These are phyloP conservation scores for Talaromyces funiculosus DNA, from an alignment of 2,329 filamentous ascomycete genomes.

Conservation along the genomic window DNA sequence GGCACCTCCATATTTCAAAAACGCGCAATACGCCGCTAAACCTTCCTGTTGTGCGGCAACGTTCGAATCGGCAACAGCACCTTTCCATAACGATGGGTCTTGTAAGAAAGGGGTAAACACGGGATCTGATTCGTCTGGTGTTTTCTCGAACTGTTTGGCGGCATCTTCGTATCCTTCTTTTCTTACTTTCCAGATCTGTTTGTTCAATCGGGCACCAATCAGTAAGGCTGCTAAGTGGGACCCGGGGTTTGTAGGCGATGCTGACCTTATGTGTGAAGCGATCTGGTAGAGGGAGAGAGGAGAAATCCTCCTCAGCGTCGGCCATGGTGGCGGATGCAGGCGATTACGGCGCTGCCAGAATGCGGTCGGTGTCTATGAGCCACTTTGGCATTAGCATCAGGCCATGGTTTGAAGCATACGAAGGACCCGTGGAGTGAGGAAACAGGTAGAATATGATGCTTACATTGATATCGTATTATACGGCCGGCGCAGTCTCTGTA, in stretches of 20 bases:
- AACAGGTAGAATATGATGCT: not conserved
- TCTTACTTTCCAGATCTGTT: conserved; percentile 86
- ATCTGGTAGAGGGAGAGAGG: conserved; percentile 38
- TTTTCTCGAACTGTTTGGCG: conserved; percentile 75
- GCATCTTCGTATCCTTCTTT: conserved; percentile 94
- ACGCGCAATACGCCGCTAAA: conserved; percentile 78
- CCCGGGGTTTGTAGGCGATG: not conserved
- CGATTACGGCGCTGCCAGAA: conserved; percentile 9
- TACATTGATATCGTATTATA: not conserved
- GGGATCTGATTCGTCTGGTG: conserved; percentile 77
- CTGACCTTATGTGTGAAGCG: conserved; percentile 41
- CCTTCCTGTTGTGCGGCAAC: conserved; percentile 95
- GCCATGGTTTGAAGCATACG: not conserved
- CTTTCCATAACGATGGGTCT: conserved; percentile 84
- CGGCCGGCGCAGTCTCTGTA: not conserved
- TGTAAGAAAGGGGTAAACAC: conserved; percentile 81
- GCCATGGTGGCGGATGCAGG: conserved; percentile 29
- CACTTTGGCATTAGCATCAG: too few species aligned
- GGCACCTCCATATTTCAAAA: conserved; percentile 81
- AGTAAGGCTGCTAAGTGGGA: not conserved
- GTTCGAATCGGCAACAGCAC: conserved; percentile 87
- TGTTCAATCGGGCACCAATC: not conserved
- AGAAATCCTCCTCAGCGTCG: conserved; percentile 40
- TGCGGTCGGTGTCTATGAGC: not conserved
- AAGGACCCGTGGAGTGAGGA: not conserved